These are phyloP conservation scores for Termitomyces sp. DNA, from an alignment of 768 basidiomycete species.

Conservation along the genomic window DNA sequence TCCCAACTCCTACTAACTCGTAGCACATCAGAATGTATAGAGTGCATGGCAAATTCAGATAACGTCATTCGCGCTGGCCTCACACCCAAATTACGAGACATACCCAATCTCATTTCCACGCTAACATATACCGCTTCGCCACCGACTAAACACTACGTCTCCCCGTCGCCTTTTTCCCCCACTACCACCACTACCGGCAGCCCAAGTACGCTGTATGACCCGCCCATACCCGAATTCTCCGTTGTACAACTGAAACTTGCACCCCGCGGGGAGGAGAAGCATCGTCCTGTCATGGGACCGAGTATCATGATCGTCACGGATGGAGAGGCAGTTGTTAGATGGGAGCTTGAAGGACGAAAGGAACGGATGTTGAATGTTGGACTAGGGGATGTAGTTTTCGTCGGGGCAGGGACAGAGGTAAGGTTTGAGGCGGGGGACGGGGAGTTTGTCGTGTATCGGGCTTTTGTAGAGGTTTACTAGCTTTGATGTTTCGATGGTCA, in stretches of 20 bases:
- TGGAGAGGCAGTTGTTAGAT: constrained; percentile 55
- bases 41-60: constrained; percentile 99
- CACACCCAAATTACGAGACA: constrained; percentile 93
- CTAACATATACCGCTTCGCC: constrained; percentile 80
- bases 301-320: constrained; percentile 77
- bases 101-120: constrained; percentile 81
- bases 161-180: constrained; percentile 45
- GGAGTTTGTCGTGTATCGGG: constrained; percentile 55
- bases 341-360: constrained; percentile 25
- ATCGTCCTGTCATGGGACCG: constrained; percentile 71
- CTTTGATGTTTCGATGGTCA: background rate
- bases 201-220: constrained; percentile 64
- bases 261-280: constrained; percentile 41
- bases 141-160: constrained; percentile 65
- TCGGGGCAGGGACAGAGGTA: constrained; percentile 67
- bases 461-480: constrained; percentile 50
- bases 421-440: constrained; percentile 35
- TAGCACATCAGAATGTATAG: constrained; percentile 58
- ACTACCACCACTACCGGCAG: constrained; percentile 20
- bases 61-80: constrained; percentile 98
- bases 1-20: background rate
- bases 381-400: constrained; percentile 75
- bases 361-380: constrained; percentile 33
- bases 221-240: constrained; percentile 91
- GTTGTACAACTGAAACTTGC: constrained; percentile 62